Evolutionary conservation across 176 grass and related monocot species (phyloP).

Genomic region (Paspalum notatum): DNA sequence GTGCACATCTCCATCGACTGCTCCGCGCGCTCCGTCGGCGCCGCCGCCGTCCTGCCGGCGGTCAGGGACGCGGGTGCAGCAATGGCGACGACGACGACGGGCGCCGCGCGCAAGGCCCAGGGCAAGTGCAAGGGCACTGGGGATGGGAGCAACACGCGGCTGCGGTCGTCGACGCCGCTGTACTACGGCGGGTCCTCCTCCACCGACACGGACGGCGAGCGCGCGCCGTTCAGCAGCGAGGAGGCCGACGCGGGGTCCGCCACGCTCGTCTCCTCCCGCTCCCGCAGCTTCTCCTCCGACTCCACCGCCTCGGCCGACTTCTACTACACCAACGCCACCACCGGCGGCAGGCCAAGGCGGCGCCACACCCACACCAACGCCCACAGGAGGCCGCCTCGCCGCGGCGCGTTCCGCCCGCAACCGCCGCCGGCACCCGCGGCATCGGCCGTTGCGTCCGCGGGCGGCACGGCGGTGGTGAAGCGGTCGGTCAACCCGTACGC

Average conservation of each 20-base stretch:
- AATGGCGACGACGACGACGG: too few species aligned
- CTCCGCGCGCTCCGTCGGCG: constrained; percentile 9
- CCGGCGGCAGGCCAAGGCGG: too few species aligned
- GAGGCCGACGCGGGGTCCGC: constrained; percentile 31
- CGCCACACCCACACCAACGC: constrained; percentile 10
- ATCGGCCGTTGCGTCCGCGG: background rate
- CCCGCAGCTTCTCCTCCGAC: constrained; percentile 72
- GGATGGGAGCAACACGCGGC: background rate
- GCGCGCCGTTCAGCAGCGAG: constrained; percentile 51
- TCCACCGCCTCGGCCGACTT: constrained; percentile 56
- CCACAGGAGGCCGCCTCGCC: background rate
- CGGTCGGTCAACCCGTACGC: constrained; percentile 65
- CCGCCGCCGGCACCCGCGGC: too few species aligned
- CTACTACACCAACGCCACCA: constrained; percentile 33
- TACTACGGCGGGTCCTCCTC: constrained; percentile 49
- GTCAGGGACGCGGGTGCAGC: too few species aligned
- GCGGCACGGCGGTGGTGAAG: constrained; percentile 61
- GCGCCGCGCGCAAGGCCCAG: too few species aligned
- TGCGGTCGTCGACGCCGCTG: background rate
- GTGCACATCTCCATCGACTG: constrained; percentile 71
- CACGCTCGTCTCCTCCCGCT: constrained; percentile 59
- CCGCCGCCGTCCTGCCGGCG: constrained; percentile 22
- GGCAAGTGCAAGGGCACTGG: background rate
- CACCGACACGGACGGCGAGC: constrained; percentile 39
- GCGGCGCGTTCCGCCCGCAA: too few species aligned